Base-by-base conservation (phyloP, 805 yeast genomes). In the Candida loeiensis region DNA sequence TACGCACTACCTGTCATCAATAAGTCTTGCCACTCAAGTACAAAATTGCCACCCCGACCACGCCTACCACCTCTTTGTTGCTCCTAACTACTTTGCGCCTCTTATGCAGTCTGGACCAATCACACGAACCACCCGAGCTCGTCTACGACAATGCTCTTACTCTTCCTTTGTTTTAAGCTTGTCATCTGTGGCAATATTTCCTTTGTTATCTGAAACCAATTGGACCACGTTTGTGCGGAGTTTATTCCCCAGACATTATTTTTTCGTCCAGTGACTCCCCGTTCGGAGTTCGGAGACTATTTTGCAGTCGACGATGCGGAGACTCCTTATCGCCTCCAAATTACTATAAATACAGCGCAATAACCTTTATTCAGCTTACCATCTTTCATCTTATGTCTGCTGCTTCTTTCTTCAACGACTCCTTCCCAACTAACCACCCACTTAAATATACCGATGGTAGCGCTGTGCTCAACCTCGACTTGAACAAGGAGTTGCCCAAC, bases 381-480 rank as follows among this genome's bases (percentile, higher is more conserved):
- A 14, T 5, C 13, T 14, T 3, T 13, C 14, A 4, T 14, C 31
- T 14, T 5, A 30, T 30, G 33, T 30, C 33, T 17, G 33, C 33
- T 16, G 40, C 55, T 24, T 42, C 51, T 22, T 39, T 50, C 27
- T 25, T 45, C 39, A 56, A 50, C 21, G 50, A 53, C 34, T 45
- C 42, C 22, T 54, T 55, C 44, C 59, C 60, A 13, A 29, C 54
- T 17, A 39, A 34, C 42, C 37, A 32, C 24, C 19, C 36, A 21
- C 34, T 39, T 16, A 39, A 26, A 20, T 39, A 39, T 29, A 39
- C 37, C 28, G 37, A 39, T 21, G 31, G 37, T n/a, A 14, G 25
- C 22, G 25, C 36, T 12, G 51, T 47, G 41, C 45, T 50, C 16
- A 54, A 47, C 9, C 59, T 64, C 25, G 71, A 71, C 40, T 56